Evolutionary conservation across 768 basidiomycete species (phyloP), one percentile per base, ranked within the genome.

Genomic region (Suillus brevipes): DNA sequence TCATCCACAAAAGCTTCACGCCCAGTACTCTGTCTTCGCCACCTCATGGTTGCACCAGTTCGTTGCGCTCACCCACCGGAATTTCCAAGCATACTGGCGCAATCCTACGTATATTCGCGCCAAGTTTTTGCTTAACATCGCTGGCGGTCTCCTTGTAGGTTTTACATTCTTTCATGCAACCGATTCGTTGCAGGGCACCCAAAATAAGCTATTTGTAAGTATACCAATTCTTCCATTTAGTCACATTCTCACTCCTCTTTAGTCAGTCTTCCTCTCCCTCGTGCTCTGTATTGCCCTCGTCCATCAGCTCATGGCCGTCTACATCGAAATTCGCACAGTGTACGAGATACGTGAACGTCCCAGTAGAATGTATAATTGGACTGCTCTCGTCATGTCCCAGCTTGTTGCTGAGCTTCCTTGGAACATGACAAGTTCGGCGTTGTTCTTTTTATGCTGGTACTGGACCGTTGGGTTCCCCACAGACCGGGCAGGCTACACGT

Each of bases 391-490:
- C 34, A 83, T 84, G 0, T 79, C 87, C 0, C 84, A 85, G 69
- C 76, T 89, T 55, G 67, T 88, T 10, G 79, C 83, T 6, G 88
- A 88, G 67, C 59, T 88, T 1, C 87, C 87, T 1, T 88, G 85
- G 84, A 88, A 88, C 65, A 80, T 89, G 52, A 9, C 85, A 6
- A 84, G 84, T 34, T 85, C 87, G 1, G 78, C 81, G 0, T 63
- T 90, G 20, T 82, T 87, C 75, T 91, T 85, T 78, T 69, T 88
- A 60, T 84, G 82, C 68, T 91, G 88, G 89, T 90, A 83, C 74
- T 89, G 85, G 85, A 87, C 88, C 6, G 85, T 89, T 61, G 88
- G 88, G 0, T 87, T 85, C 70, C 79, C 80, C 8, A 77, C 76
- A 2, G 78, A 78, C 18, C 77, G 88, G 45, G 87, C 81, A 3